Evolutionary conservation across 768 basidiomycete species (phyloP), one percentile per base, ranked within the genome.

Genomic region (Mycena sanguinolenta): DNA sequence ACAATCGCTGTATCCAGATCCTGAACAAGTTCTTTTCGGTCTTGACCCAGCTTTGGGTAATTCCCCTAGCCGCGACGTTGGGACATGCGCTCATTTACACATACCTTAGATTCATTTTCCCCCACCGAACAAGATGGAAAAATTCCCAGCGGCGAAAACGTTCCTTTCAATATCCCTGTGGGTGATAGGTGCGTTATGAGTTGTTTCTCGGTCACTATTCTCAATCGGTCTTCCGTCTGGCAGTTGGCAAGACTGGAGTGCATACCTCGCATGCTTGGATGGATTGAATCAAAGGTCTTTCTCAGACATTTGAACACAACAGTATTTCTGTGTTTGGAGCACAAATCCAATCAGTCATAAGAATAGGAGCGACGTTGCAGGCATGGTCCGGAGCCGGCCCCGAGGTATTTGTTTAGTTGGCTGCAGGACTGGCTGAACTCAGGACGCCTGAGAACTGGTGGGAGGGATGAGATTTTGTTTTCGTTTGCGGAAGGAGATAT

Each of bases 241-340:
- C 32, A 61, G 46, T 32, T 61, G 60, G 60, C 32, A 32, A 49
- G 60, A 46, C 28, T 61, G 60, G 60, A 61, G 44, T 25, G 44
- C 30, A 49, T 61, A 61, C 16, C 23, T 61, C 12, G 60, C 60
- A 17, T 34, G 38, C 12, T 4, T 61, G 17, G 60, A 50, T 49
- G 46, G 28, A 44, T 14, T 59, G 8, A 42, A 36, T 25, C 21
- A 58, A n/a, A 25, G 58, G 32, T 5, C 32, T 34, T 34, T 34
- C 32, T 34, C 32, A 34, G 32, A 10, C 4, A 34, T 34, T 34
- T 34, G 10, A 34, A 5, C 32, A 34, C 10, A 34, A 34, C n/a
- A n/a, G n/a, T n/a, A n/a, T n/a, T n/a, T n/a, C n/a, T n/a, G n/a
- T n/a, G n/a, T n/a, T n/a, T n/a, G n/a, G n/a, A n/a, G n/a, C n/a